These are phyloP conservation scores for Domatiomyces globalis DNA, from an alignment of 2,329 filamentous ascomycete genomes.

Conservation along the genomic window DNA sequence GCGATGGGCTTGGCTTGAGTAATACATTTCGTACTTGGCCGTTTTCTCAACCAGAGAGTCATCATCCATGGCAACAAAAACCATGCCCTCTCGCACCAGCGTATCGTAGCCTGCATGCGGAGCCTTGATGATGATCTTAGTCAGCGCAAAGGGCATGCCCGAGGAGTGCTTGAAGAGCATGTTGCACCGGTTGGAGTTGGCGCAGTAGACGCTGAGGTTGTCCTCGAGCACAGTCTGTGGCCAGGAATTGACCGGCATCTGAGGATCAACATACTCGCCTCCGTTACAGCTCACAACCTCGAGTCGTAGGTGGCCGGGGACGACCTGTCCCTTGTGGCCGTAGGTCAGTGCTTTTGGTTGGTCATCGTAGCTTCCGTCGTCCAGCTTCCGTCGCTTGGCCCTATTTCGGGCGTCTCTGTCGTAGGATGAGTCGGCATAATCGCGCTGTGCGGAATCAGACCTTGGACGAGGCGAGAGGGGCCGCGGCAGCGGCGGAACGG, in stretches of 20 bases:
- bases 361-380: slow-evolving; percentile 43
- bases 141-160: slow-evolving; percentile 64
- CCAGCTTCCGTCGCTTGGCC: slow-evolving; percentile 56
- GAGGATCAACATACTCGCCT: slow-evolving; percentile 51
- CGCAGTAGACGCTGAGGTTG: slow-evolving; percentile 78
- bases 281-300: slow-evolving; percentile 83
- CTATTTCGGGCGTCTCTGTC: slow-evolving; percentile 31
- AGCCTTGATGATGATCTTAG: slow-evolving; percentile 77
- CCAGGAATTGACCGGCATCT: slow-evolving; percentile 41
- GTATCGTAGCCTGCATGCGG: slow-evolving; percentile 69
- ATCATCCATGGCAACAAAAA: slow-evolving; percentile 77
- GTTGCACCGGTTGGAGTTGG: slow-evolving; percentile 75
- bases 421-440: slow-evolving; percentile 1
- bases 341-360: slow-evolving; percentile 53
- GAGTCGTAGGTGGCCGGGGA: slow-evolving; percentile 68
- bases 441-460: slow-evolving; percentile 17
- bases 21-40: slow-evolving; percentile 60
- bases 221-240: slow-evolving; percentile 73
- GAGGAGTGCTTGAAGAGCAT: slow-evolving; percentile 71
- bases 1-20: slow-evolving; percentile 28
- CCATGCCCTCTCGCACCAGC: slow-evolving; percentile 78
- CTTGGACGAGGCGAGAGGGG: slow-evolving; percentile 11
- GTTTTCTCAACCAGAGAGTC: slow-evolving; percentile 62
- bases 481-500: not conserved
- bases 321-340: slow-evolving; percentile 74